A percentile compares a stretch with the other conserved stretches of the same genome.
These are phyloP conservation scores for Neurospora sp. DNA, from an alignment of 495 filamentous ascomycete species.

Conservation along the genomic window DNA sequence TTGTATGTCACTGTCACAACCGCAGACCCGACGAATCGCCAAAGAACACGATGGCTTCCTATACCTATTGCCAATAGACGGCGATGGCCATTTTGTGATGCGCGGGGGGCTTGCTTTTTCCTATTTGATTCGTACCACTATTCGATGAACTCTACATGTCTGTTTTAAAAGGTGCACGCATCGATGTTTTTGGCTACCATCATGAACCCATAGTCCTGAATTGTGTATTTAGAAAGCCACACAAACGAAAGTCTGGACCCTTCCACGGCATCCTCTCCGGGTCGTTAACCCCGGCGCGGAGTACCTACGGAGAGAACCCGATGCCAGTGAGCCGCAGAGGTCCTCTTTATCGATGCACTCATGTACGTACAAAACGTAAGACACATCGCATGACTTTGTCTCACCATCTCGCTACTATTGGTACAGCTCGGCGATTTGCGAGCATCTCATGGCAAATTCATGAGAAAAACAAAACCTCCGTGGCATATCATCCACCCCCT, in stretches of 20 bases:
- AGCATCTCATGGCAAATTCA: background rate
- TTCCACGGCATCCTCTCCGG: background rate
- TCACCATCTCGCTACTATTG: background rate
- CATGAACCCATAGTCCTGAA: background rate
- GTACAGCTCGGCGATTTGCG: background rate
- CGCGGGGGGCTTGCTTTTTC: background rate
- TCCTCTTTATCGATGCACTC: background rate
- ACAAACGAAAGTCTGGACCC: background rate
- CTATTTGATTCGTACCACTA: background rate
- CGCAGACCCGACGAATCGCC: conserved; percentile 1
- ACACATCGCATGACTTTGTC: background rate
- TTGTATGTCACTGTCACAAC: background rate
- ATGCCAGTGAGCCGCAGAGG: background rate
- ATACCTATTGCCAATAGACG: background rate
- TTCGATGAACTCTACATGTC: background rate
- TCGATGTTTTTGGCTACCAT: background rate
- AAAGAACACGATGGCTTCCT: conserved; percentile 1
- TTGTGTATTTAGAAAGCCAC: background rate
- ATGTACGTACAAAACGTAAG: background rate
- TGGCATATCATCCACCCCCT: background rate
- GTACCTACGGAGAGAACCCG: background rate
- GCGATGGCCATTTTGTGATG: background rate
- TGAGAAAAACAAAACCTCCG: background rate
- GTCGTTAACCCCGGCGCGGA: background rate
- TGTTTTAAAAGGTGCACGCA: background rate